Percentiles rank a stretch among this genome's conserved stretches.
phyloP scores from a whole-genome alignment of 345 rosid species.

The Nephelium lappaceum region DNA sequence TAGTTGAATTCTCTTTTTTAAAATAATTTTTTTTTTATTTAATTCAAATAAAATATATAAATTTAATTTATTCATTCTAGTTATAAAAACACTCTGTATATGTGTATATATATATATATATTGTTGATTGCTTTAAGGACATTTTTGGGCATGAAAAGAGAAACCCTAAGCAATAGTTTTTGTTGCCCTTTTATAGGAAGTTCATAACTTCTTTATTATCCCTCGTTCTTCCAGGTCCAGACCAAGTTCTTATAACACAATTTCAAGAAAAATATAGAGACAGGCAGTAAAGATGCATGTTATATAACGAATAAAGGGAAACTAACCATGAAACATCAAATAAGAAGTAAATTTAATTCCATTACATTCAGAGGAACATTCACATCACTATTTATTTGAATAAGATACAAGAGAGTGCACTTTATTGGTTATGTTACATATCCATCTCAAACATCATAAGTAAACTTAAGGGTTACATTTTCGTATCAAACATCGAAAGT shows the following conservation, averaged over 20 bases:
- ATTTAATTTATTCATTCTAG: no score
- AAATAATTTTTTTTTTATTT: no score
- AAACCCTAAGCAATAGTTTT: neutral
- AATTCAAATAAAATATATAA: no score
- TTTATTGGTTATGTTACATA: neutral
- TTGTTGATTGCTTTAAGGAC: neutral
- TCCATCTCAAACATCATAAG: neutral
- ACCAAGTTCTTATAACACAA: neutral
- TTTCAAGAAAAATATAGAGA: neutral
- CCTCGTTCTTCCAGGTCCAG: neutral
- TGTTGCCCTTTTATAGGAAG: neutral
- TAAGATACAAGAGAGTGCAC: neutral
- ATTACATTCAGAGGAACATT: neutral
- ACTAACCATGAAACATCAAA: neutral
- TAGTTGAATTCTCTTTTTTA: no score
- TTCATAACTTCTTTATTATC: neutral
- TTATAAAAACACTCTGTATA: no score
- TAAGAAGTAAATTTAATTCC: neutral
- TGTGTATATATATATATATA: neutral
- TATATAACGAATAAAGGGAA: neutral
- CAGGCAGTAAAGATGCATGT: neutral
- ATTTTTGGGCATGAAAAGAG: neutral
- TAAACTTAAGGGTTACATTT: neutral
- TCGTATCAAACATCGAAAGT: neutral
- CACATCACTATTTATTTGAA: neutral